Evolutionary conservation across 495 filamentous ascomycete species (phyloP).

Genomic region (Immersiella caudata): DNA sequence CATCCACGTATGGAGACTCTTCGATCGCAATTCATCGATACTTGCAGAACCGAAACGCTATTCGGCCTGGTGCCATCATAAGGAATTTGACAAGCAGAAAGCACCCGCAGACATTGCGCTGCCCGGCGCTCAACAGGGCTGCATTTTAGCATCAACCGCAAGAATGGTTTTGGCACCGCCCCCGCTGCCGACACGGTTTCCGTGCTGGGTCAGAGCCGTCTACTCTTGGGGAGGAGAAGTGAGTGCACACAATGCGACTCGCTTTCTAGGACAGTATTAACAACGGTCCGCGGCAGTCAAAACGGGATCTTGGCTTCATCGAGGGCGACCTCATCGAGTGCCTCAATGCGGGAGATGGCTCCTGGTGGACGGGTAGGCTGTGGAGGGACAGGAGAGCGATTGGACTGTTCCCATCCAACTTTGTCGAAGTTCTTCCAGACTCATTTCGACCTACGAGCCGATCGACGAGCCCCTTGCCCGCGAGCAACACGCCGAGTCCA

Average conservation of each 20-base stretch:
- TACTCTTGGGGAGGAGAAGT: slow-evolving; percentile 98
- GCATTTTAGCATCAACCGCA: slow-evolving; percentile 14
- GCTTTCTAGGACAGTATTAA: slow-evolving; percentile 26
- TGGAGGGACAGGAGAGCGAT: slow-evolving; percentile 83
- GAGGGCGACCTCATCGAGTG: slow-evolving; percentile 98
- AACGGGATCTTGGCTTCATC: slow-evolving; percentile 91
- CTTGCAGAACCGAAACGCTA: neutral
- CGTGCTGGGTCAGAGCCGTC: slow-evolving; percentile 92
- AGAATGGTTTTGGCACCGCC: slow-evolving; percentile 60
- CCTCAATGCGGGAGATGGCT: slow-evolving; percentile 94
- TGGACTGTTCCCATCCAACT: slow-evolving; percentile 95
- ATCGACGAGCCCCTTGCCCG: slow-evolving; percentile 71
- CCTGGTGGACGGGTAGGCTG: slow-evolving; percentile 96
- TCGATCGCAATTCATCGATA: neutral
- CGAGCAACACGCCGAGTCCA: slow-evolving; percentile 53
- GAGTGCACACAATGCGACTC: slow-evolving; percentile 27
- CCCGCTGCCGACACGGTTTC: slow-evolving; percentile 78
- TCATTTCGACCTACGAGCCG: slow-evolving; percentile 79
- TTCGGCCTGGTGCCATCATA: slow-evolving; percentile 9
- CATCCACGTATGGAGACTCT: slow-evolving; percentile 10
- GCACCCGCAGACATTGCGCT: neutral
- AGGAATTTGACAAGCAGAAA: neutral
- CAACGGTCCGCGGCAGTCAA: slow-evolving; percentile 56
- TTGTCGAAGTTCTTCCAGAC: slow-evolving; percentile 86
- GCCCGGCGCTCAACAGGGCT: slow-evolving; percentile 21